A percentile compares a stretch with the other conserved stretches of the same genome.
These are phyloP conservation scores for Kondoa subrosea DNA, from an alignment of 768 basidiomycete genomes.

Conservation along the genomic window DNA sequence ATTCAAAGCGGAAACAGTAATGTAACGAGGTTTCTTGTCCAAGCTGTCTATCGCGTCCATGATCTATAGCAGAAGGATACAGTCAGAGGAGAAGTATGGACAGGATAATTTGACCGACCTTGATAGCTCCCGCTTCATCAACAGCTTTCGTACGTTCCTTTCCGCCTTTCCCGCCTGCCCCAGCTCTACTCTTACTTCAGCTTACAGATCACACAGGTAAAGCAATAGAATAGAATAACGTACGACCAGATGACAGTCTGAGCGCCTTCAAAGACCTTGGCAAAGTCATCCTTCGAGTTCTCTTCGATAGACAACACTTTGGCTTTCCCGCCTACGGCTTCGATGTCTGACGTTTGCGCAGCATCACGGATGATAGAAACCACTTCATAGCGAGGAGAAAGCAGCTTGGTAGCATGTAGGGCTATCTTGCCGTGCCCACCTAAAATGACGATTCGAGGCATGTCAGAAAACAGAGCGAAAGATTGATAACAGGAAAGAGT, in stretches of 20 bases:
- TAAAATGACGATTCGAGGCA: slow-evolving; percentile 20
- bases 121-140: slow-evolving; percentile 48
- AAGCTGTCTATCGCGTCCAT: slow-evolving; percentile 1
- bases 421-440: slow-evolving; percentile 31
- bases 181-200: slow-evolving; percentile 30
- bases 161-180: slow-evolving; percentile 46
- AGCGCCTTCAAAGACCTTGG: slow-evolving; percentile 35
- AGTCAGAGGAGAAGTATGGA: too few relatives aligned
- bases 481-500: too few relatives aligned
- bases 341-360: slow-evolving; percentile 40
- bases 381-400: slow-evolving; percentile 36
- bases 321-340: slow-evolving; percentile 36
- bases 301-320: slow-evolving; percentile 46
- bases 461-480: not conserved
- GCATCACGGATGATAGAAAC: slow-evolving; percentile 44
- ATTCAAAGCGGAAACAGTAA: slow-evolving; percentile 45
- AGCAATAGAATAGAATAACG: not conserved
- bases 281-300: slow-evolving; percentile 38
- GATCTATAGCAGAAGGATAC: too few relatives aligned
- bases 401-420: slow-evolving; percentile 40
- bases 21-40: not conserved
- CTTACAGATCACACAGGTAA: not conserved
- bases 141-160: slow-evolving; percentile 40
- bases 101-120: too few relatives aligned
- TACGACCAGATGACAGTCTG: slow-evolving; percentile 34